Percentiles rank a stretch among this genome's conserved stretches.
phyloP scores from a whole-genome alignment of 2,329 filamentous ascomycete species.

The Diatrype stigma region DNA sequence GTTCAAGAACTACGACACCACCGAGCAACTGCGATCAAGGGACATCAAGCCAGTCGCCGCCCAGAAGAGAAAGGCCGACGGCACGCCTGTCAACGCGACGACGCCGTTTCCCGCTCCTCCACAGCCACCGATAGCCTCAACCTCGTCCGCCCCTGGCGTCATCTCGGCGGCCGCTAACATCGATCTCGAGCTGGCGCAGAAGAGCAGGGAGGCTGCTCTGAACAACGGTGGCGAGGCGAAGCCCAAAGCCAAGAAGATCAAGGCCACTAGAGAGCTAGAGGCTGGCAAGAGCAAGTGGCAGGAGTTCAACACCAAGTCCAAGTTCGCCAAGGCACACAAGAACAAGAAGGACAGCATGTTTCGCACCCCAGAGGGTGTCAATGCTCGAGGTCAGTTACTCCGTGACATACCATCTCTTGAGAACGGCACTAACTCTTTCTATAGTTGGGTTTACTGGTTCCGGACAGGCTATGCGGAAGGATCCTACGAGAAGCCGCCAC shows the following conservation, averaged over 20 bases:
- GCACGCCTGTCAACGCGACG: constrained; percentile 50
- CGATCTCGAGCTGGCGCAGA: constrained; percentile 46
- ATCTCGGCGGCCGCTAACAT: constrained; percentile 56
- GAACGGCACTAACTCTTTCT: constrained; percentile 24
- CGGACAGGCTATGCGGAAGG: constrained; percentile 93
- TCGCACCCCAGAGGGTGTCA: constrained; percentile 79
- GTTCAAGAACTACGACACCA: constrained; percentile 86
- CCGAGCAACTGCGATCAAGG: constrained; percentile 74
- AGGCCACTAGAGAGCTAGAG: constrained; percentile 86
- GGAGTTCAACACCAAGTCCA: constrained; percentile 78
- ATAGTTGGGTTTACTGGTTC: constrained; percentile 94
- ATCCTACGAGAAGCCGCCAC: constrained; percentile 75
- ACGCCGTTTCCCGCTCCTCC: constrained; percentile 30
- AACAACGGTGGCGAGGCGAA: constrained; percentile 68
- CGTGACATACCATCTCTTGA: neutral
- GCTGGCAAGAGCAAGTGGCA: constrained; percentile 92
- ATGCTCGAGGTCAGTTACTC: constrained; percentile 69
- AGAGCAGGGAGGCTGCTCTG: constrained; percentile 55
- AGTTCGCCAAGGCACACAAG: constrained; percentile 54
- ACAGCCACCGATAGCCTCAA: constrained; percentile 27
- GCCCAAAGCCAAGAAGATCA: constrained; percentile 81
- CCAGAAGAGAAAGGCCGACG: constrained; percentile 84
- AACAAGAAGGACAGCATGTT: constrained; percentile 95
- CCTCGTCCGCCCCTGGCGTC: constrained; percentile 39
- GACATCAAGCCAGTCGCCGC: constrained; percentile 80